Evolutionary conservation across 805 yeast species (phyloP).

Genomic region (Yarrowia sp.): DNA sequence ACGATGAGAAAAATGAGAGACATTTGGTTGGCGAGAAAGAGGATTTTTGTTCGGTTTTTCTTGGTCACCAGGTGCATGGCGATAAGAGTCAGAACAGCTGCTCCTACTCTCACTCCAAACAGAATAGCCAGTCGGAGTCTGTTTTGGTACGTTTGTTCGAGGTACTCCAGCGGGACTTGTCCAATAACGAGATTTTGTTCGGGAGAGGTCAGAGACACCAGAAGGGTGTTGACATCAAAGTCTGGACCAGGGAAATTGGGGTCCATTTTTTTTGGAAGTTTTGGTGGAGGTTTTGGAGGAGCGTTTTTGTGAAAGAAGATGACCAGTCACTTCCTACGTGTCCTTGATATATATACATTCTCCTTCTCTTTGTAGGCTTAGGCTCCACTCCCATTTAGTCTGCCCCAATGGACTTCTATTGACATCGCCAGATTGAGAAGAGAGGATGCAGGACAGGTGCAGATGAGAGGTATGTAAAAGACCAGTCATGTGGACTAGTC

Average conservation of each 20-base stretch:
- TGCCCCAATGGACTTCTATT: neutral
- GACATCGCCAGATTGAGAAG: constrained; percentile 4
- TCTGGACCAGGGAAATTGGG: neutral
- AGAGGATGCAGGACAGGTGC: neutral
- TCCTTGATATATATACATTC: neutral
- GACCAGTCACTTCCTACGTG: too few species aligned
- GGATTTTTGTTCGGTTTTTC: neutral
- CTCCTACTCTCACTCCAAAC: constrained; percentile 3
- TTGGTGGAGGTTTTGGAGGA: neutral
- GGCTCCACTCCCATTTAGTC: too few species aligned
- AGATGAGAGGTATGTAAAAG: too few species aligned
- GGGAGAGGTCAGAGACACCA: neutral
- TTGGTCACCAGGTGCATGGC: constrained; percentile 3
- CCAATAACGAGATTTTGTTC: neutral
- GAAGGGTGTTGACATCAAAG: neutral
- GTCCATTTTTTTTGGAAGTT: neutral
- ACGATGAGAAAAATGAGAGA: neutral
- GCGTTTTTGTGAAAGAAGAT: neutral
- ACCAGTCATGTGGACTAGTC: neutral
- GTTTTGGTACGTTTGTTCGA: neutral
- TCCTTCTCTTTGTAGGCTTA: neutral
- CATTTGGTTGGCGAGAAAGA: constrained; percentile 4
- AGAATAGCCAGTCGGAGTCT: neutral
- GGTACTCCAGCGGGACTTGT: neutral
- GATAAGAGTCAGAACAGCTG: neutral